Conservation (phyloP, 257 asterid genomes). For the Solanum rostratum region DNA sequence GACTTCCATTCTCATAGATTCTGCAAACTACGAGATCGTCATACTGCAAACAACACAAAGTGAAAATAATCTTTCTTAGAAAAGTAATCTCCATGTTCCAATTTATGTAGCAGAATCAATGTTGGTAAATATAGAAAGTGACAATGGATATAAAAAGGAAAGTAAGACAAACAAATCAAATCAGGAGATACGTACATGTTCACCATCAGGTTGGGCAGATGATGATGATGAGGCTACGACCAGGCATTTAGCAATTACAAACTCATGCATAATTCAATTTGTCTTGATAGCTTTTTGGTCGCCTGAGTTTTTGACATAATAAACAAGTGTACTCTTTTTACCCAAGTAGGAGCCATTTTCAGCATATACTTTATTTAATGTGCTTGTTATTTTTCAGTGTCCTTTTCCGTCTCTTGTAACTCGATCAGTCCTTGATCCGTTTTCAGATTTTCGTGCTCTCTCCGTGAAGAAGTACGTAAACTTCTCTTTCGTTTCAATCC, state of each 20-base stretch:
- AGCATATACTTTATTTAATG: neutral
- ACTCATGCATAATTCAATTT: conserved; percentile 3
- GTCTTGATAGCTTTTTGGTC: neutral
- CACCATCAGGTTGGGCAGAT: too few relatives aligned
- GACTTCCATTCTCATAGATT: neutral
- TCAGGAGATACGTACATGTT: neutral
- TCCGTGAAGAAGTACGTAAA: neutral
- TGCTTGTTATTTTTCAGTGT: neutral
- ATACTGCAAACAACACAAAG: neutral
- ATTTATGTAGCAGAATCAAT: too few relatives aligned
- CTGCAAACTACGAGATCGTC: neutral
- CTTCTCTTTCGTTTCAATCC: neutral
- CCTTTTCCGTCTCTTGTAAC: neutral
- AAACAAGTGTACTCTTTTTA: neutral
- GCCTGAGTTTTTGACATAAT: neutral
- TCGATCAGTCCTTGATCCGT: neutral
- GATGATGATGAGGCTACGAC: neutral
- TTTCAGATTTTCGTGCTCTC: neutral
- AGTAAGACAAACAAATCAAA: neutral
- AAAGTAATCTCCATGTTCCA: too few relatives aligned
- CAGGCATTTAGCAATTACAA: neutral
- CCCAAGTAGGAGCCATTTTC: neutral
- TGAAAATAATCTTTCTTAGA: too few relatives aligned
- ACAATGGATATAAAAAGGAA: too few relatives aligned
- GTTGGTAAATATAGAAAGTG: too few relatives aligned